A percentile compares a stretch with the other conserved stretches of the same genome.
Conservation (phyloP, 2,329 filamentous ascomycete species). For the Fusarium begoniae region DNA sequence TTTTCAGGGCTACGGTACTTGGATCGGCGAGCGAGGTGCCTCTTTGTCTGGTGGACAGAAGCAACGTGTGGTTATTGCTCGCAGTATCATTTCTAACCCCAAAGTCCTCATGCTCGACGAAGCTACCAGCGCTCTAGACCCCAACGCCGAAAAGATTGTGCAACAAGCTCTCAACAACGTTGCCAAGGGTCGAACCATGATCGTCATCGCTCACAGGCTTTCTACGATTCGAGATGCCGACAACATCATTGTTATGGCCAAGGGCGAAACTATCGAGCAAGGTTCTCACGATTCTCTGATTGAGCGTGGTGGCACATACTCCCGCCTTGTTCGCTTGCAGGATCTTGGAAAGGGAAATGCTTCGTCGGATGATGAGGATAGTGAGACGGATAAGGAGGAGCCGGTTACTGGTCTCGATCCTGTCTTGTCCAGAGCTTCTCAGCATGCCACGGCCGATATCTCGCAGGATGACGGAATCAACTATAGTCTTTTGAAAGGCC, state of each 20-base stretch:
- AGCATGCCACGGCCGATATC: slow-evolving; percentile 26
- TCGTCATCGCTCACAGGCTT: slow-evolving; percentile 71
- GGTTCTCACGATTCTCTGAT: slow-evolving; percentile 70
- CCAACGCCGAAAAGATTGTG: slow-evolving; percentile 59
- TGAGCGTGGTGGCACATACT: slow-evolving; percentile 58
- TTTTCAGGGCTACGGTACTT: slow-evolving; percentile 63
- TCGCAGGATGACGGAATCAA: slow-evolving; percentile 11
- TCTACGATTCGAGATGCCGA: slow-evolving; percentile 69
- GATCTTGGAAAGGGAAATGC: slow-evolving; percentile 45
- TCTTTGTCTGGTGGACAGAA: slow-evolving; percentile 74
- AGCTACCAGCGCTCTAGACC: slow-evolving; percentile 68
- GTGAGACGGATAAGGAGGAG: slow-evolving; percentile 50
- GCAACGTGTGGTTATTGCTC: slow-evolving; percentile 73
- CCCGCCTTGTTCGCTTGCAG: slow-evolving; percentile 57
- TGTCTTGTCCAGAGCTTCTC: slow-evolving; percentile 35
- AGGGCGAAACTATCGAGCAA: slow-evolving; percentile 67
- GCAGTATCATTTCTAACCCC: slow-evolving; percentile 71
- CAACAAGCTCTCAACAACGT: slow-evolving; percentile 64
- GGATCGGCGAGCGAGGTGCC: slow-evolving; percentile 71
- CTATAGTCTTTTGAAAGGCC: slow-evolving; percentile 43
- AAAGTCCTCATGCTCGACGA: slow-evolving; percentile 74
- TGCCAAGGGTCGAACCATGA: slow-evolving; percentile 68
- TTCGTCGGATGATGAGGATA: slow-evolving; percentile 20
- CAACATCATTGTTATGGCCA: slow-evolving; percentile 70
- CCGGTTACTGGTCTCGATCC: slow-evolving; percentile 41